Percentiles rank a stretch among this genome's conserved stretches.
Evolutionary conservation across 2,329 filamentous ascomycete species (phyloP).

Genomic region (Neofusicoccum ribis): DNA sequence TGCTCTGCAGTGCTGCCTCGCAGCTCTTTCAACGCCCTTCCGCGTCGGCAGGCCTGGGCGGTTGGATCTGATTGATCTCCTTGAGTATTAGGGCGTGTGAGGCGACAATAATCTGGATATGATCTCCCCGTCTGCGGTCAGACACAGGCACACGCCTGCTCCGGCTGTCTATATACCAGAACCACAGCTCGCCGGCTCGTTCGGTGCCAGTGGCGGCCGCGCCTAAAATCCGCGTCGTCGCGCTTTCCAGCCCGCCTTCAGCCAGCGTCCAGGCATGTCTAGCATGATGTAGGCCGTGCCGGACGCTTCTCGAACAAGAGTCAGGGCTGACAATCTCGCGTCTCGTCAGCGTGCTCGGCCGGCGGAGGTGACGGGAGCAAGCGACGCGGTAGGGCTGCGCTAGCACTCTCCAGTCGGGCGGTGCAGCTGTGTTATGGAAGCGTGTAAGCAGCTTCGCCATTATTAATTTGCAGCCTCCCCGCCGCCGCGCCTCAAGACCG

Average conservation of each 20-base stretch:
- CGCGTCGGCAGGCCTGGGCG: neutral
- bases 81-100: constrained; percentile 11
- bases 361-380: neutral
- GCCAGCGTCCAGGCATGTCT: neutral
- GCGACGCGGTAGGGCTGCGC: neutral
- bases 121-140: neutral
- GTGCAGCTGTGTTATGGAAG: neutral
- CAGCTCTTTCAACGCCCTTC: neutral
- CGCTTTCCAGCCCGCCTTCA: neutral
- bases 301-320: neutral
- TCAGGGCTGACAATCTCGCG: neutral
- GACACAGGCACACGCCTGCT: neutral
- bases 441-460: neutral
- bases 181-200: neutral
- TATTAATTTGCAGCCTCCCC: neutral
- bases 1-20: neutral
- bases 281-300: neutral
- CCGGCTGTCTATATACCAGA: neutral
- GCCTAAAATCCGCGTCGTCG: neutral
- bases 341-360: constrained; percentile 5
- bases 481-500: neutral
- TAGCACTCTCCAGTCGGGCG: neutral
- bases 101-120: neutral
- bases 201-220: neutral
- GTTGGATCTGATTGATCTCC: neutral